These are phyloP conservation scores for Moesziomyces globuligerus DNA, from an alignment of 1,284 basidiomycete species.

Conservation along the genomic window DNA sequence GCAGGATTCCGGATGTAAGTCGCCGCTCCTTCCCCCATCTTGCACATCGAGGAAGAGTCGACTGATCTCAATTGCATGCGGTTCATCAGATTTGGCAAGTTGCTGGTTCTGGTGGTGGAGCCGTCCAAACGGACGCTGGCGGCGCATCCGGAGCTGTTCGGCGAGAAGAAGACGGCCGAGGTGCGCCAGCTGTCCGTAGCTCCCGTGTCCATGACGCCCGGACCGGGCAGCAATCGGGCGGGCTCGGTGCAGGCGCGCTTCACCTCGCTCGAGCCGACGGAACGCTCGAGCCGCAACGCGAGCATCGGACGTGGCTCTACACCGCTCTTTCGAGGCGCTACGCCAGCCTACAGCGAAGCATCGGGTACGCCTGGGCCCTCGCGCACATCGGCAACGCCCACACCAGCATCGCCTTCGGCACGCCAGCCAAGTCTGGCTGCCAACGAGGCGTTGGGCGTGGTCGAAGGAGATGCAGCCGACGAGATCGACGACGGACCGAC, in stretches of 20 bases:
- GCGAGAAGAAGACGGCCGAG: constrained; percentile 31
- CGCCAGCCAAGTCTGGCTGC: constrained; percentile 10
- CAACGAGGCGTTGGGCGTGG: constrained; percentile 6
- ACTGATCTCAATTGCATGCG: background rate
- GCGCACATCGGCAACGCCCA: constrained; percentile 12
- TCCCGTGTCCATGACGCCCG: constrained; percentile 28
- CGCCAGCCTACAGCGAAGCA: constrained; percentile 31
- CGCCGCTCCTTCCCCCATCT: background rate
- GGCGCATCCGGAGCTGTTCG: constrained; percentile 48
- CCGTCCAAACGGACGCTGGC: constrained; percentile 46
- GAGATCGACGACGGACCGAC: constrained; percentile 25
- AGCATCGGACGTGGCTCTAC: constrained; percentile 26
- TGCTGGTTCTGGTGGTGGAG: constrained; percentile 58
- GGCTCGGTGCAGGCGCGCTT: constrained; percentile 33
- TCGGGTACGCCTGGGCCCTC: constrained; percentile 23
- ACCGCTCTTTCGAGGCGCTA: constrained; percentile 45
- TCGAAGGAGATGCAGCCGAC: constrained; percentile 5
- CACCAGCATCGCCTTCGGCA: too few species aligned
- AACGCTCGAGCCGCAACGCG: constrained; percentile 35
- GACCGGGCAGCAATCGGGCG: constrained; percentile 19
- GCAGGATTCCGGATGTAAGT: constrained; percentile 52
- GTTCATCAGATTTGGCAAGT: constrained; percentile 53
- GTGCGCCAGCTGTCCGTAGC: constrained; percentile 49
- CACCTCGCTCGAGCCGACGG: constrained; percentile 37
- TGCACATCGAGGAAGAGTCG: too few species aligned